Evolutionary conservation across 768 basidiomycete genomes (phyloP).

Genomic region (Xerocomellus chrysenteron): DNA sequence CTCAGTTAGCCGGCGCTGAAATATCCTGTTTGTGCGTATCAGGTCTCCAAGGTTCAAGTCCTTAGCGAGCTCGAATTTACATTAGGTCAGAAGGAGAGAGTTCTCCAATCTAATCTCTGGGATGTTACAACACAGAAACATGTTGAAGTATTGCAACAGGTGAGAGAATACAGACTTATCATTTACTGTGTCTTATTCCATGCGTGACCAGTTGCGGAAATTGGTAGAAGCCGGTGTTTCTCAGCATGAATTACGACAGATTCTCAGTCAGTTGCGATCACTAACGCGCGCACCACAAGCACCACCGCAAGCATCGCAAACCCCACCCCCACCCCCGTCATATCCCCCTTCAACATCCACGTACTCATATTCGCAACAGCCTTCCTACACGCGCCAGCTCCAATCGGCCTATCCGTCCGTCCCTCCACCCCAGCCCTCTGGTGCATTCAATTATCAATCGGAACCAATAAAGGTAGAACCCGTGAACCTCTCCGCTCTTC

Average conservation of each 20-base stretch:
- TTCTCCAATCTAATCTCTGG: constrained; percentile 68
- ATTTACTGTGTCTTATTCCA: constrained; percentile 2
- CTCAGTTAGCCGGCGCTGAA: not conserved
- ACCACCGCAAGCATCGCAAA: constrained; percentile 32
- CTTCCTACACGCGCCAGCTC: constrained; percentile 29
- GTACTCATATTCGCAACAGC: constrained; percentile 32
- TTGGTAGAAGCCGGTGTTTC: constrained; percentile 80
- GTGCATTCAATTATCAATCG: constrained; percentile 25
- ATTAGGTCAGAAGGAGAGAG: constrained; percentile 76
- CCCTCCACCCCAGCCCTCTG: constrained; percentile 34
- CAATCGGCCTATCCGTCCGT: constrained; percentile 32
- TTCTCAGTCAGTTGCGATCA: constrained; percentile 66
- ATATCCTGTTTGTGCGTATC: constrained; percentile 28
- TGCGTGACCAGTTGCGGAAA: constrained; percentile 52
- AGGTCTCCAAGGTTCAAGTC: constrained; percentile 75
- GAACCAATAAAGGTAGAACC: constrained; percentile 31
- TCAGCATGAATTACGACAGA: constrained; percentile 75
- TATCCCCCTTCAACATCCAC: constrained; percentile 25
- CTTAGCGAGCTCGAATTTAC: constrained; percentile 81
- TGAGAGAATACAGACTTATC: constrained; percentile 34
- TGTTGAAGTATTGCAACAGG: constrained; percentile 78
- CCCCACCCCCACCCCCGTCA: constrained; percentile 28
- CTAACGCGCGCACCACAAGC: constrained; percentile 47
- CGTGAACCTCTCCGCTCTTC: constrained; percentile 29
- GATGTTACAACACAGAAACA: constrained; percentile 70